Evolutionary conservation across 75 land plant genomes (phyloP), one percentile per base, ranked within the genome.

Genomic region (Pinus albicaulis): DNA sequence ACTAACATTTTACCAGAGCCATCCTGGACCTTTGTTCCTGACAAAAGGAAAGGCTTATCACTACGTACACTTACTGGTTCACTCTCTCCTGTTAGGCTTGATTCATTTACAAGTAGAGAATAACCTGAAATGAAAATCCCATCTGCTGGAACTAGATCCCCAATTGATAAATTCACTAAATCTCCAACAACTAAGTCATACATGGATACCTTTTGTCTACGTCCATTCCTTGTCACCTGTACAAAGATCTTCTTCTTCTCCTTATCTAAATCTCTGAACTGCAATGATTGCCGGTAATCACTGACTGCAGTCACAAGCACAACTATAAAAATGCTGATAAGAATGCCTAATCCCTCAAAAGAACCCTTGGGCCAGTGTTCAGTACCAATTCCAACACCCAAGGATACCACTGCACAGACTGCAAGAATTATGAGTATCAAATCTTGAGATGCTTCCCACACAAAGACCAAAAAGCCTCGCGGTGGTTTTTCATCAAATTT

Each of bases 301-400:
- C 99, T 96, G 13, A 85, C 80, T 70, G 98, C 95, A 17, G 99
- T 96, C 68, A 96, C 95, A 74, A 96, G 82, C 7, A 96, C 94
- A 72, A 96, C 99, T 48, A 96, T 55, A 65, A 96, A 73, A 34
- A 96, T 92, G 26, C 98, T 94, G 1, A 92, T 85, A 77, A 81
- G 91, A 77, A 96, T 96, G 55, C 99, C 97, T 71, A 95, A 89
- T 23, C 99, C 99, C 80, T 96, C 99, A 83, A 92, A 93, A 56
- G 98, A 89, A 23, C 99, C 99, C 66, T 82, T 60, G 8, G 92
- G 88, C 89, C 90, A 89, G 28, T 98, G 98, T 87, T 96, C 99
- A 66, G 88, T 90, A 16, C 77, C 65, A 26, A 96, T 80, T 14
- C 99, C 99, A 63, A 94, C 92, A 24, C 85, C 82, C 65, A 96